Percentiles rank a stretch among this genome's conserved stretches.
phyloP scores from a whole-genome alignment of 805 yeast genomes.

The Yamadazyma akitaensis region DNA sequence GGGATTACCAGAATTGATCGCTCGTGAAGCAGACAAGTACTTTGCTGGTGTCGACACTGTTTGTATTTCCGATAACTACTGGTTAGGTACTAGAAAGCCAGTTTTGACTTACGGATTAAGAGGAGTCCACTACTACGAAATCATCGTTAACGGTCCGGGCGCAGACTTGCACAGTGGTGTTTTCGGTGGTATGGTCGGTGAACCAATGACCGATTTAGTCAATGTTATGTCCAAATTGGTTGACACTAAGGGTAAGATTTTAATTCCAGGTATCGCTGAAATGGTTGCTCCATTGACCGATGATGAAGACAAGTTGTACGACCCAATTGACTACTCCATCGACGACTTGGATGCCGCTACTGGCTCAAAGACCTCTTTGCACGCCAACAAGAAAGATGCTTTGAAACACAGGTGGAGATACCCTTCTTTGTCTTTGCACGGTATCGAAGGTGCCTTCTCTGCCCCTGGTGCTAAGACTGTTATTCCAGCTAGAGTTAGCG shows the following conservation, averaged over 20 bases:
- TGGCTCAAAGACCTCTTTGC: slow-evolving; percentile 81
- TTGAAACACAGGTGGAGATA: slow-evolving; percentile 98
- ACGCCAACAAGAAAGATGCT: slow-evolving; percentile 75
- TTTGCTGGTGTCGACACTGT: slow-evolving; percentile 91
- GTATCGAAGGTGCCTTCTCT: slow-evolving; percentile 95
- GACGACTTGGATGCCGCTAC: slow-evolving; percentile 84
- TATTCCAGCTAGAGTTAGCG: slow-evolving; percentile 89
- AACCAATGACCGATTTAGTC: slow-evolving; percentile 92
- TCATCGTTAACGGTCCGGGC: slow-evolving; percentile 81
- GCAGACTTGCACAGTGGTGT: slow-evolving; percentile 98
- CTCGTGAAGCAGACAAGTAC: slow-evolving; percentile 70
- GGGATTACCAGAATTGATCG: slow-evolving; percentile 83
- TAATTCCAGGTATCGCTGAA: slow-evolving; percentile 83
- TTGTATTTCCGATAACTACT: slow-evolving; percentile 94
- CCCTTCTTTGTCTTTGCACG: slow-evolving; percentile 94
- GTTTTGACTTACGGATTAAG: slow-evolving; percentile 96
- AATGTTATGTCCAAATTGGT: slow-evolving; percentile 77
- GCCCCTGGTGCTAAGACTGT: slow-evolving; percentile 97
- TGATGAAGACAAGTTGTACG: slow-evolving; percentile 74
- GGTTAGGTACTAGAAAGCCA: slow-evolving; percentile 97
- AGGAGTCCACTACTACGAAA: slow-evolving; percentile 92
- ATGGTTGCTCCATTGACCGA: slow-evolving; percentile 94
- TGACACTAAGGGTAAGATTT: slow-evolving; percentile 75
- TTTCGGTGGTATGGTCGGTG: slow-evolving; percentile 96
- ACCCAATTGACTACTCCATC: slow-evolving; percentile 79